Evolutionary conservation across 768 basidiomycete species (phyloP).

Genomic region (Tephrocybe sp.): DNA sequence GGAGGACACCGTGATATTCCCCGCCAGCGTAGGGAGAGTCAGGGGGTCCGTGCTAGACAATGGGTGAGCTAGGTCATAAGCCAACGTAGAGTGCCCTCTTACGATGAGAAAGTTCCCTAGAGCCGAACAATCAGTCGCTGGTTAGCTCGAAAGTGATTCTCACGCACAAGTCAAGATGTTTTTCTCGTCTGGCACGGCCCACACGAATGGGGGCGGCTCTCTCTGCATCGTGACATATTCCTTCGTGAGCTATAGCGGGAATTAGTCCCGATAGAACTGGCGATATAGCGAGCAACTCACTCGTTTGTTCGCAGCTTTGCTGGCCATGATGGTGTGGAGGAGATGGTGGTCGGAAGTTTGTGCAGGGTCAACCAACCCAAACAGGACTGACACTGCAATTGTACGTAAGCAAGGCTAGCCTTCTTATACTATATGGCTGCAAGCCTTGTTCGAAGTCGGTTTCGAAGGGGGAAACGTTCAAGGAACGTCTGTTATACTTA

Average conservation of each 20-base stretch:
- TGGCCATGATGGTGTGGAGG: conserved; percentile 56
- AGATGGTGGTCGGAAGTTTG: conserved; percentile 17
- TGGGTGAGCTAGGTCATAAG: conserved; percentile 14
- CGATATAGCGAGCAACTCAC: conserved; percentile 34
- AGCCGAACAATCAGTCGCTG: conserved; percentile 2
- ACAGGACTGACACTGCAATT: conserved; percentile 8
- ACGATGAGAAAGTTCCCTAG: conserved; percentile 96
- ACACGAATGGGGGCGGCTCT: conserved; percentile 93
- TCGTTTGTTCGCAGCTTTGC: conserved; percentile 84
- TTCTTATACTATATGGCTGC: too few relatives aligned
- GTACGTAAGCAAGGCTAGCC: conserved; percentile 16
- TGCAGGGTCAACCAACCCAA: conserved; percentile 16
- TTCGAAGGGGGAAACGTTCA: too few relatives aligned
- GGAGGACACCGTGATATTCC: conserved; percentile 90
- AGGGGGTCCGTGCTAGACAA: conserved; percentile 80
- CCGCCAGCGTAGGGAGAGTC: conserved; percentile 90
- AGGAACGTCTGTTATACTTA: conserved; percentile 1
- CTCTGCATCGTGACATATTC: conserved; percentile 92
- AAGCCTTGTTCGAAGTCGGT: too few relatives aligned
- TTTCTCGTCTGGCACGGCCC: conserved; percentile 96
- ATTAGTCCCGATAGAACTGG: neutral
- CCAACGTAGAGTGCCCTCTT: conserved; percentile 24
- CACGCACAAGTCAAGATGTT: conserved; percentile 90
- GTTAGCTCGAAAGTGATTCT: neutral
- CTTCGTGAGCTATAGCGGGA: conserved; percentile 63